These are phyloP conservation scores for Wickerhamiella azyma DNA, from an alignment of 805 yeast species.

Conservation along the genomic window DNA sequence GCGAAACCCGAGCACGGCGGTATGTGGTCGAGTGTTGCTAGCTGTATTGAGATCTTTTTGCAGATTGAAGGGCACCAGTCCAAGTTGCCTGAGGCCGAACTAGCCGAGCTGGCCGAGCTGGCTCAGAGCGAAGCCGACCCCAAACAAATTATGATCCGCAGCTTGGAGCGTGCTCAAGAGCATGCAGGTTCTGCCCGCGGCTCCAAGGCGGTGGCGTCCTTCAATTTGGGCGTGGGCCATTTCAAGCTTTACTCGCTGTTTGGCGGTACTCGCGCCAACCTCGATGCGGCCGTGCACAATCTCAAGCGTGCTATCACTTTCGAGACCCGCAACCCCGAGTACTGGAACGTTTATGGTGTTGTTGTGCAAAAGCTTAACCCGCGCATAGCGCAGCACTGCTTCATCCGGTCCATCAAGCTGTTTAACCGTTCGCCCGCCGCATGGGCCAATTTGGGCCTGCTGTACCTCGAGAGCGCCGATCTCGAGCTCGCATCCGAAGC, in stretches of 20 bases:
- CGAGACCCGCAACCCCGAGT: conserved; percentile 54
- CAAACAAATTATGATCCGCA: background rate
- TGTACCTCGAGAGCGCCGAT: conserved; percentile 60
- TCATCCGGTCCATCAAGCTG: conserved; percentile 62
- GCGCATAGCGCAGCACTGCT: conserved; percentile 80
- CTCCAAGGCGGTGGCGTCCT: conserved; percentile 32
- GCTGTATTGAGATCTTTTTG: conserved; percentile 40
- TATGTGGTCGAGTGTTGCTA: conserved; percentile 56
- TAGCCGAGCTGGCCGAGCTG: conserved; percentile 22
- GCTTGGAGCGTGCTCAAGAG: background rate
- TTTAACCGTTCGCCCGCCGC: conserved; percentile 52
- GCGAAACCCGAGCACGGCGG: conserved; percentile 29
- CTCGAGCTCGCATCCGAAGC: conserved; percentile 58
- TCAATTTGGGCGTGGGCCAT: conserved; percentile 60
- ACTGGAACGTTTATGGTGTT: conserved; percentile 77
- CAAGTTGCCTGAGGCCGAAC: conserved; percentile 35
- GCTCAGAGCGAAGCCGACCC: background rate
- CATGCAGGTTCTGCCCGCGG: conserved; percentile 16
- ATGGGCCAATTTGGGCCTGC: conserved; percentile 73
- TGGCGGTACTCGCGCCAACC: conserved; percentile 16
- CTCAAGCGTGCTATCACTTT: conserved; percentile 56
- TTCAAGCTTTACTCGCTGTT: conserved; percentile 33
- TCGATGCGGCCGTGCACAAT: conserved; percentile 40
- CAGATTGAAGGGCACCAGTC: conserved; percentile 40
- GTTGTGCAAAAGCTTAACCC: conserved; percentile 53